Base-by-base conservation (phyloP, 805 yeast species). In the Zygosaccharomyces rouxii region DNA sequence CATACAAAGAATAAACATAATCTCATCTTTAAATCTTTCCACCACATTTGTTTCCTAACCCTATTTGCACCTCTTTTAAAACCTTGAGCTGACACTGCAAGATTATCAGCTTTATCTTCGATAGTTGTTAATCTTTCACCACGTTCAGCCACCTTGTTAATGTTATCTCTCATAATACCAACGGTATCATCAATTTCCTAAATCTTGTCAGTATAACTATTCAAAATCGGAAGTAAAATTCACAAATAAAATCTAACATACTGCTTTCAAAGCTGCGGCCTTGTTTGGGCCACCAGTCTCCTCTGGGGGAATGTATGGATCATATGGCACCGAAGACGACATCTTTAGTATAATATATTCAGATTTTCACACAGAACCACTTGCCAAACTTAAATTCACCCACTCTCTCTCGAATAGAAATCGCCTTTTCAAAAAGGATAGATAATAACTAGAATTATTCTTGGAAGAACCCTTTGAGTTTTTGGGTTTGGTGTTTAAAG, bases 31-130 rank as follows among this genome's bases (percentile, higher is more conserved):
- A 94, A 78, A 68, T 92, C 96, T 71, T 94, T 92, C 86, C 95
- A 87, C 98, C 98, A 92, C 97, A 92, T 92, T 66, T 90, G 95
- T 70, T 90, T 92, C 72, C 99, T 86, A 42, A 92, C 97, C 60
- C 95, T 83, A 72, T 92, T 92, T 51, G 99, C 98, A 35, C 97
- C 95, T 67, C 96, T 80, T 67, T 95, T 88, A 75, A 94, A 92
- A 31, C 96, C 94, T 59, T 88, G 92, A 7, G 99, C 98, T 41
- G 88, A 80, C 41, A 84, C 88, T 38, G 96, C 96, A 59, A 92
- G 78, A 67, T 86, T 89, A 62, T 89, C 96, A 7, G 98, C 94
- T 66, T 89, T 87, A 66, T 87, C 94, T 63, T 90, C 96, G 58
- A 92, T 83, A 40, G 89, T 83, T 58, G 92, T 96, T 55, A 92